These are phyloP conservation scores for Lanmaoa rubissima DNA, from an alignment of 768 basidiomycete genomes.

Conservation along the genomic window DNA sequence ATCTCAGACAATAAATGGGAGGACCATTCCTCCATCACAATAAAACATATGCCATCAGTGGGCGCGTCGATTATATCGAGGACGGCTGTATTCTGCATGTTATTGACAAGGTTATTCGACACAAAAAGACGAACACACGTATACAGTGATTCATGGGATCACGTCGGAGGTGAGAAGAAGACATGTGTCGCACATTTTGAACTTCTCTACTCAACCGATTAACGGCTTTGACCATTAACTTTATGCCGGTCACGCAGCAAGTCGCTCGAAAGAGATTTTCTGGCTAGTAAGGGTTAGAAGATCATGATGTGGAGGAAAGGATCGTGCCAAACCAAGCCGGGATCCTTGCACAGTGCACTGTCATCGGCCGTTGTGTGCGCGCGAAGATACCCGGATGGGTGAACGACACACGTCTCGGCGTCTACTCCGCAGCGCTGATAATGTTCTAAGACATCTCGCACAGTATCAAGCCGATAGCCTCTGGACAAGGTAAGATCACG, in stretches of 20 bases:
- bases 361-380: constrained; percentile 43
- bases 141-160: constrained; percentile 76
- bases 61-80: constrained; percentile 58
- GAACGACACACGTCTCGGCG: constrained; percentile 15
- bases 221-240: constrained; percentile 68
- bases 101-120: background rate
- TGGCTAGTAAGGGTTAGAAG: constrained; percentile 42
- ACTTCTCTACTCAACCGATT: constrained; percentile 62
- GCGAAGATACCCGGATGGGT: constrained; percentile 35
- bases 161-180: constrained; percentile 47
- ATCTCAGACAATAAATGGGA: constrained; percentile 52
- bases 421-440: constrained; percentile 40
- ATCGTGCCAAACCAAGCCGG: constrained; percentile 54
- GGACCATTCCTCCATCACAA: constrained; percentile 83
- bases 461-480: constrained; percentile 68
- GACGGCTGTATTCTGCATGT: constrained; percentile 46
- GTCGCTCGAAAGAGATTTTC: constrained; percentile 73
- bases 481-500: constrained; percentile 42
- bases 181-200: constrained; percentile 54
- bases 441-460: constrained; percentile 59
- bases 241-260: constrained; percentile 46
- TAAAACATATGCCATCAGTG: constrained; percentile 55
- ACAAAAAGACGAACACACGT: constrained; percentile 45
- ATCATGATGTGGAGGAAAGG: background rate
- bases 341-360: constrained; percentile 64